Percentiles rank a stretch among this genome's conserved stretches.
Evolutionary conservation across 306 rosid species (phyloP).

Genomic region (Inga oerstediana): DNA sequence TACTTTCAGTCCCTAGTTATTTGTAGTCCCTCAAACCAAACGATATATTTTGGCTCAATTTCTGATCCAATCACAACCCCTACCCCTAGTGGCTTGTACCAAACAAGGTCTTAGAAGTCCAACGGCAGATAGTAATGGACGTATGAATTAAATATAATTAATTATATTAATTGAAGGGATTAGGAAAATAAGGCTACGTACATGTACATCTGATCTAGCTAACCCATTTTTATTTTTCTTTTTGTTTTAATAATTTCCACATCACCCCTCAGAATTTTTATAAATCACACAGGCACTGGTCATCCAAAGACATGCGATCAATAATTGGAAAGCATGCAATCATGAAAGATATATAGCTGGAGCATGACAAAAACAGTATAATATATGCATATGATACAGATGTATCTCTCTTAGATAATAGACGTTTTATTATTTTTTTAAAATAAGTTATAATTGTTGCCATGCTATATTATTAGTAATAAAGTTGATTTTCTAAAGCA

Average conservation of each 20-base stretch:
- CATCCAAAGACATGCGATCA: slow-evolving; percentile 38
- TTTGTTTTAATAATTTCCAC: not conserved
- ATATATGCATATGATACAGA: not conserved
- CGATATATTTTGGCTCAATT: too few relatives aligned
- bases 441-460: not conserved
- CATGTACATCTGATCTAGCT: slow-evolving; percentile 47
- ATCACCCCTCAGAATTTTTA: slow-evolving; percentile 11
- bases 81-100: too few relatives aligned
- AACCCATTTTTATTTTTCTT: not conserved
- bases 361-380: not conserved
- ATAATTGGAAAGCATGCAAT: slow-evolving; percentile 30
- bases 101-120: not conserved
- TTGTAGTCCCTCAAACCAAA: too few relatives aligned
- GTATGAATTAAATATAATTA: not conserved
- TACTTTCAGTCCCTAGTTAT: too few relatives aligned
- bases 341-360: not conserved
- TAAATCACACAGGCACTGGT: slow-evolving; percentile 26
- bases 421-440: not conserved
- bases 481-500: not conserved
- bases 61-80: too few relatives aligned
- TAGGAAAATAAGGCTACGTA: slow-evolving; percentile 27
- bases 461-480: not conserved
- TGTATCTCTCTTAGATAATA: not conserved
- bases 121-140: not conserved
- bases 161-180: slow-evolving; percentile 25